phyloP scores from a whole-genome alignment of 78 protist species.

The Andalucia godoyi region DNA sequence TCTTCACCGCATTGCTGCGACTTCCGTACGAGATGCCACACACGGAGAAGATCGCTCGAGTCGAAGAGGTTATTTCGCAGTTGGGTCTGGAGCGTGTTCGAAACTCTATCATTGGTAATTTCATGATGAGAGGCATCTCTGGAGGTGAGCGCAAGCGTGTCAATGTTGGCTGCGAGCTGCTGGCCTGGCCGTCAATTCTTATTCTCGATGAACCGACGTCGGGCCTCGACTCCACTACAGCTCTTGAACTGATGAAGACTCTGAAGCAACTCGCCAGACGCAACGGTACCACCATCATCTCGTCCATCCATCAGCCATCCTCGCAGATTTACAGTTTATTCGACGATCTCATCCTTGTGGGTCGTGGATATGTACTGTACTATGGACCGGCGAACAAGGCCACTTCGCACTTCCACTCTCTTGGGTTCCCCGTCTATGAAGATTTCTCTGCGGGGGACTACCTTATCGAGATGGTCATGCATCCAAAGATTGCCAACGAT shows the following conservation, averaged over 20 bases:
- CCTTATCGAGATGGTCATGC: conserved; percentile 31
- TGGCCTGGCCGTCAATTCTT: conserved; percentile 34
- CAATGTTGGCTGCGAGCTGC: conserved; percentile 31
- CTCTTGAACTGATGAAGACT: conserved; percentile 19
- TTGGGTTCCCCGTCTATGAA: conserved; percentile 20
- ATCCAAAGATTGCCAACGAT: neutral
- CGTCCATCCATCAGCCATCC: conserved; percentile 48
- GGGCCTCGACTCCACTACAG: conserved; percentile 49
- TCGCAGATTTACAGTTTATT: conserved; percentile 13
- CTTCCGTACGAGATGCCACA: conserved; percentile 13
- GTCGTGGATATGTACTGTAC: conserved; percentile 4
- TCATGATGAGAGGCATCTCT: conserved; percentile 25
- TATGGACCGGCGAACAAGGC: neutral
- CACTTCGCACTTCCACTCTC: neutral
- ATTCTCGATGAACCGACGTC: conserved; percentile 62
- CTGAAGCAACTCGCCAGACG: conserved; percentile 13
- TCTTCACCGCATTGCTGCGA: conserved; percentile 22
- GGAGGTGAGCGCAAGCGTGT: conserved; percentile 56
- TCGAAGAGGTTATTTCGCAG: neutral
- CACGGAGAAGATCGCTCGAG: neutral
- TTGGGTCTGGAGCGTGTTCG: too few species aligned
- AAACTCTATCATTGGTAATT: too few species aligned
- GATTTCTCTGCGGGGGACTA: too few species aligned
- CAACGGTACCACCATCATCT: conserved; percentile 10
- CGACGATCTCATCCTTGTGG: conserved; percentile 1